Evolutionary conservation across 495 filamentous ascomycete genomes (phyloP), one percentile per base, ranked within the genome.

Genomic region (Daldinia caldariorum): DNA sequence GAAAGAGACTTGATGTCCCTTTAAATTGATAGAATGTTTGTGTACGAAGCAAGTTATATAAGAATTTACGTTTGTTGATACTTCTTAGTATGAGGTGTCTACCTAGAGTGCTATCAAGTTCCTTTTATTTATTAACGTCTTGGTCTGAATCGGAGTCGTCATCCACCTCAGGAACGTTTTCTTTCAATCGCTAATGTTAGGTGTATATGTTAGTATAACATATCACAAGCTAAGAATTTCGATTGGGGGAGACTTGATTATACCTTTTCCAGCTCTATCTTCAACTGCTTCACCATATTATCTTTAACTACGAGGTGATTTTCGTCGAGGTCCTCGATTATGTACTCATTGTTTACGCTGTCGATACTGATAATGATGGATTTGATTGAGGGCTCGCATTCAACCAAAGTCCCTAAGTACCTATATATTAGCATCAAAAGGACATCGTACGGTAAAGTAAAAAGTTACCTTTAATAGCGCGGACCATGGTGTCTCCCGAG

Each of bases 261-360:
- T 76, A 84, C 76, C 76, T 88, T 87, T 70, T 88, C 88, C 39
- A 91, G 85, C 53, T 91, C 83, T 59, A 82, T 79, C 51, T 82
- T 81, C 75, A 92, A 87, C 47, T 88, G 65, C 6, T 82, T 81
- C 59, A 86, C 76, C 76, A 93, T 83, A 75, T 88, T 87, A 69
- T 93, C 90, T 74, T 92, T 92, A 66, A 93, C 87, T 2, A 94
- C 84, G 2, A 94, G 81, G 43, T 88, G 88, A 61, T 88, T 83
- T 71, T 93, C 91, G 73, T 92, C 91, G 1, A 93, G 80, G 51
- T 92, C 90, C 75, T 92, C 90, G 51, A 88, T 85, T 47, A 88
- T 84, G 68, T 83, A 83, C 45, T 85, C 83, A 68, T 87, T 79
- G 49, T 79, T 76, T 12, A 80, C 75, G 81, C 82, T 78, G 77